A percentile compares a stretch with the other conserved stretches of the same genome.
Conservation (phyloP, 345 rosid species). For the Lepidium sativum region DNA sequence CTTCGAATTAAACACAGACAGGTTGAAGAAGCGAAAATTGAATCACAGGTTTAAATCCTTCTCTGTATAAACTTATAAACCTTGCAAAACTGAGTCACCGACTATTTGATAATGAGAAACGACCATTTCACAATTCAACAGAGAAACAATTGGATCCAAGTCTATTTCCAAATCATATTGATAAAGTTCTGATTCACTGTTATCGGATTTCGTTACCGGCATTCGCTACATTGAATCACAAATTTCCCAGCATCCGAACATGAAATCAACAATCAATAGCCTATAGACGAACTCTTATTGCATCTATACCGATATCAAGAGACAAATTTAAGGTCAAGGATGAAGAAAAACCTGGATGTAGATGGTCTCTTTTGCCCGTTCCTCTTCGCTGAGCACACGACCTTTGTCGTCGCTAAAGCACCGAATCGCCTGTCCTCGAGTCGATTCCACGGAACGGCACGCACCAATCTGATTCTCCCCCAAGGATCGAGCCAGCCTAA, state of each 20-base stretch:
- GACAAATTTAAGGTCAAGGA: background rate
- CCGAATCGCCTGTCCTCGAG: constrained; percentile 42
- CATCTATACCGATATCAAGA: background rate
- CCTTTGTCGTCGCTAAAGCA: constrained; percentile 61
- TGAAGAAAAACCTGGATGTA: constrained; percentile 50
- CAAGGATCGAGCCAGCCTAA: constrained; percentile 36
- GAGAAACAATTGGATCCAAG: background rate
- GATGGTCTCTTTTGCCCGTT: constrained; percentile 68
- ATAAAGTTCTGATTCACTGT: background rate
- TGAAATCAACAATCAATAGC: background rate
- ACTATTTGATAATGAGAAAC: background rate
- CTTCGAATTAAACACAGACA: background rate
- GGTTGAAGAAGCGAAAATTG: background rate
- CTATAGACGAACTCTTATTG: background rate
- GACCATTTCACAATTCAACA: background rate
- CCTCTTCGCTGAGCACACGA: constrained; percentile 76
- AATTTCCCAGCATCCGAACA: background rate
- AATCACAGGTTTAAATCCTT: background rate
- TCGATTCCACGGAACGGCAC: constrained; percentile 30
- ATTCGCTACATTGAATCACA: background rate
- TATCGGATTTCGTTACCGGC: background rate
- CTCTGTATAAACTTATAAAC: background rate
- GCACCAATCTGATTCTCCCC: constrained; percentile 27
- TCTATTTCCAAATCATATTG: background rate
- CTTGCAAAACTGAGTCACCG: background rate